Base-by-base conservation (phyloP, 1,139 yeast genomes). In the Yamadazyma pseudoaaseri region DNA sequence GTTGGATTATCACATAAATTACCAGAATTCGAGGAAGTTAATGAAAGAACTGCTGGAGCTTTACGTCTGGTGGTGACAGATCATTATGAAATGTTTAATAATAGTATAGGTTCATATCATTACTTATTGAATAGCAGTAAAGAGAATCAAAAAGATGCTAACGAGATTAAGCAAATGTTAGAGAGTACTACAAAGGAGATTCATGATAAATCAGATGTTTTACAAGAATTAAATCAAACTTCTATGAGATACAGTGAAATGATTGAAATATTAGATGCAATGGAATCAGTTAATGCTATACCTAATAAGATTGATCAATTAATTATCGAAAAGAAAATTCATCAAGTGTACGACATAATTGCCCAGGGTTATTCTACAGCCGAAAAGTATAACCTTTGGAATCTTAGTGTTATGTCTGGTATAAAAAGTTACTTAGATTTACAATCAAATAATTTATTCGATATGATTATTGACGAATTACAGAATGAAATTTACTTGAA, bases 81-180 rank as follows among this genome's bases (percentile, higher is more conserved):
- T 36, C 83, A 90, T 52, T 85, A 84, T 55, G 94, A 86, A 54
- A 80, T 86, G 2, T 90, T 90, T 62, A 89, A 86, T 54, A 81
- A 80, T 43, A 80, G 89, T 41, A 77, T 86, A 35, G 94, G 94
- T 1, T 80, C 89, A 0, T 86, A 84, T 52, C 79, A 86, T 35
- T 62, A 72, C 20, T 70, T 81, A 3, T 73, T 81, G 6, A 68
- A 74, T 30, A 65, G 79, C 1, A 63, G 86, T 18, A 60, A 72
- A 15, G 70, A 76, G 21, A 76, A 86, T 4, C 86, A 82, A 46
- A 55, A 65, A 6, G 76, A 75, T 23, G 65, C 84, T 12, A 52
- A 60, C 16, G 65, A 60, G 30, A 73, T 85, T 26, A 70, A 72
- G 39, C 64, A 69, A 11, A 73, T 76, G 47, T 70, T 86, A 21